Evolutionary conservation across 176 grass and related monocot genomes (phyloP), one percentile per base, ranked within the genome.

Genomic region (Cocos nucifera): DNA sequence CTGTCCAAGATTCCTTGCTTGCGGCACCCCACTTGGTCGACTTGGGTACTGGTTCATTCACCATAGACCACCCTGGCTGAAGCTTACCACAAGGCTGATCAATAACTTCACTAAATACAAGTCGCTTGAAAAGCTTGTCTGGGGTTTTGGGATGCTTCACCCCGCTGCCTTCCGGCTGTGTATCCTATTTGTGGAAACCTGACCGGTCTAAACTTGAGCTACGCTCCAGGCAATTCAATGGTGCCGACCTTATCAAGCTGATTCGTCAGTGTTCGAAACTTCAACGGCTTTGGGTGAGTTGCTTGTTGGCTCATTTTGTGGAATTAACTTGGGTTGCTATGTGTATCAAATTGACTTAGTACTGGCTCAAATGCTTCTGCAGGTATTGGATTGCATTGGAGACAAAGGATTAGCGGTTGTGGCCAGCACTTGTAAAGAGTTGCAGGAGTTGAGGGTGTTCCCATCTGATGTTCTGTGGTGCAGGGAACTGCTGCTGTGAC

Each of bases 221-320:
- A 59, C 29, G 57, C 57, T 17, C 57, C 57, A n/a, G 16, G 23
- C 57, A 59, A 27, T 59, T 26, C 57, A 59, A 23, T n/a, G 57
- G 57, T 26, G 21, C 8, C 29, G 57, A 59, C 22, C 21, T 59
- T 17, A 59, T 59, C 57, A 59, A 59, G 22, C 15, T 59, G 24
- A 59, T 59, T 29, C 14, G 24, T 16, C 57, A 2, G 22, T 59
- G 57, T 26, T 59, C 29, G 25, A 59, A 29, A 23, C 57, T 59
- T 59, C 57, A 59, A 26, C 22, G 25, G 57, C 57, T 59, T 59
- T 59, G 57, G 57, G 57, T 59, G 22, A 29, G 57, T 26, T 59
- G n/a, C 23, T 59, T 59, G 57, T 29, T 59, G 15, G 32, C 2
- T 59, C 4, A 23, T 59, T 59, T 8, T 17, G 9, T 1, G n/a